These are phyloP conservation scores for Wickerhamomyces xylosicus DNA, from an alignment of 805 yeast genomes.

Conservation along the genomic window DNA sequence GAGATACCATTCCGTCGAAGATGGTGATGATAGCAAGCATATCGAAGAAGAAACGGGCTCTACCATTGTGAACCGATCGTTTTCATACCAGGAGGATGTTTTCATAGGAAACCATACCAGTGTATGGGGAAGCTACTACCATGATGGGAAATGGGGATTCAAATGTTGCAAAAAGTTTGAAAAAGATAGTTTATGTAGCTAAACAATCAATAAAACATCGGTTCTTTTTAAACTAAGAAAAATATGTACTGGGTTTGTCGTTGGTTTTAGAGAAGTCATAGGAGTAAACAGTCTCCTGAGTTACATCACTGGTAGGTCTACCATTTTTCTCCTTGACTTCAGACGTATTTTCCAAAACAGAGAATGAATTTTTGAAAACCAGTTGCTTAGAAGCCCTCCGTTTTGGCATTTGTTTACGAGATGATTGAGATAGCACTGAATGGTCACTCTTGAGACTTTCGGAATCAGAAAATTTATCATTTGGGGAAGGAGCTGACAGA, in stretches of 20 bases:
- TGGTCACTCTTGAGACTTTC: conserved; percentile 1
- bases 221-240: conserved; percentile 3
- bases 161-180: conserved; percentile 28
- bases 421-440: conserved; percentile 5
- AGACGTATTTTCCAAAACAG: conserved; percentile 7
- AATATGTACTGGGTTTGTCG: conserved; percentile 1
- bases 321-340: not conserved
- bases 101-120: conserved; percentile 27
- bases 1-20: conserved; percentile 27
- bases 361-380: conserved; percentile 9
- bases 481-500: conserved; percentile 4
- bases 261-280: conserved; percentile 9
- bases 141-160: conserved; percentile 33
- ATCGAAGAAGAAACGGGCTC: conserved; percentile 8
- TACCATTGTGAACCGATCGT: too few species aligned
- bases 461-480: too few species aligned
- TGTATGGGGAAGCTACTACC: conserved; percentile 35
- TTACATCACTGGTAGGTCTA: conserved; percentile 10
- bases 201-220: conserved; percentile 4
- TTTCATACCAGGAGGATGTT: conserved; percentile 28
- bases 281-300: conserved; percentile 17
- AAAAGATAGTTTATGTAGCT: conserved; percentile 23
- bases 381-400: conserved; percentile 5
- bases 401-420: not conserved
- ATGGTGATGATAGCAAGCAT: conserved; percentile 4